These are phyloP conservation scores for Pleoardoris graminearum DNA, from an alignment of 2,329 filamentous ascomycete genomes.

Conservation along the genomic window DNA sequence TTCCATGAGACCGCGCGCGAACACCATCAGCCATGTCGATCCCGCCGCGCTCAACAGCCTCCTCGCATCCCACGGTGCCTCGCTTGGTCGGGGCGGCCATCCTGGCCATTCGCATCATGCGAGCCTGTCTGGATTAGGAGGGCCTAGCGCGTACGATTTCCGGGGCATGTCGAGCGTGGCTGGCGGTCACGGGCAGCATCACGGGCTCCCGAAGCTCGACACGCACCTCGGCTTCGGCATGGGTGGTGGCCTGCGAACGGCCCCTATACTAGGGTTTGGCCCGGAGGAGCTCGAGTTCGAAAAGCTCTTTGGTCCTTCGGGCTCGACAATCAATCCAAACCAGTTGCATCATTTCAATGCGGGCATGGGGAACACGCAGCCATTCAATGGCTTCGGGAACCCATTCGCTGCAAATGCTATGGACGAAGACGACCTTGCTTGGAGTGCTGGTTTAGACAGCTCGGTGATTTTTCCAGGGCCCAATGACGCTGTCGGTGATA, in stretches of 20 bases:
- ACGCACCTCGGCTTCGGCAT: conserved; percentile 74
- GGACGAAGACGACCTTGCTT: conserved; percentile 79
- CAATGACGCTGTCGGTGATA: conserved; percentile 83
- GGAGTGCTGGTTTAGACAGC: conserved; percentile 80
- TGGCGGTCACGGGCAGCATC: conserved; percentile 66
- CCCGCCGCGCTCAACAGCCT: conserved; percentile 70
- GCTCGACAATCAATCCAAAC: conserved; percentile 65
- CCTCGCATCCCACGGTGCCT: conserved; percentile 61
- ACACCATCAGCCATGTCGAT: conserved; percentile 95
- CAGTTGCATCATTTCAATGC: conserved; percentile 86
- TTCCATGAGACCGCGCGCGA: conserved; percentile 83
- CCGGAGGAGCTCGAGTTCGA: conserved; percentile 70
- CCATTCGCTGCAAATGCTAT: conserved; percentile 65
- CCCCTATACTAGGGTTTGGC: conserved; percentile 62
- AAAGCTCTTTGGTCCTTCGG: conserved; percentile 65
- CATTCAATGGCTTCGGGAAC: conserved; percentile 44
- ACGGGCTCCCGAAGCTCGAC: conserved; percentile 80
- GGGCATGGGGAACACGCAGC: conserved; percentile 63
- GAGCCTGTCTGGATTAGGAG: conserved; percentile 69
- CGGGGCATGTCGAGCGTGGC: conserved; percentile 71
- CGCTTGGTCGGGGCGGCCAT: conserved; percentile 56
- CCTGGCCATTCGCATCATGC: conserved; percentile 68
- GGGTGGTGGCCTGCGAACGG: conserved; percentile 73
- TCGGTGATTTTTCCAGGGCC: conserved; percentile 57
- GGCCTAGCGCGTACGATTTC: conserved; percentile 63